Conservation (phyloP, 169 alveolate species). For the Cyclospora cayetanensis region DNA sequence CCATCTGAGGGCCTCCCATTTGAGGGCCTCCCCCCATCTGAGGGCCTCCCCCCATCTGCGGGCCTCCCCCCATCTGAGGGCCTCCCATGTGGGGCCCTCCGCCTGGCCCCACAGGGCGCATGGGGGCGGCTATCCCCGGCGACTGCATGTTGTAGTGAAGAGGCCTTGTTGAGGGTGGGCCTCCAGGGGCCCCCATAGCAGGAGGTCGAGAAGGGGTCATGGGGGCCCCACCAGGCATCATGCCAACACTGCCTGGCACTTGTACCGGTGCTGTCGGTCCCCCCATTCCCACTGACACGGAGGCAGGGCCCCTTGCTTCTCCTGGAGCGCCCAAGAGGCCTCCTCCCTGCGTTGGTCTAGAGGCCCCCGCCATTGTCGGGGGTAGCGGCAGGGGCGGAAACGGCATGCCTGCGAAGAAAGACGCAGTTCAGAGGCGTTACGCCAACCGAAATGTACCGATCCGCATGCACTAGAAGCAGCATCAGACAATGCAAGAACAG, state of each 20-base stretch:
- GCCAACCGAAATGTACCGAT: neutral
- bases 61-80: slow-evolving; percentile 6
- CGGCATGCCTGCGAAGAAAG: slow-evolving; percentile 40
- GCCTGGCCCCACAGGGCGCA: slow-evolving; percentile 18
- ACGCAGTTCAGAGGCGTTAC: neutral
- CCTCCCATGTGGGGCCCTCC: slow-evolving; percentile 23
- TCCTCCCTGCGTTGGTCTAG: neutral
- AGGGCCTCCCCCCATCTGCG: neutral
- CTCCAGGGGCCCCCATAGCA: neutral
- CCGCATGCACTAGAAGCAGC: neutral
- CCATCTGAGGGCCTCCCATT: neutral
- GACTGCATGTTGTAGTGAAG: slow-evolving; percentile 14
- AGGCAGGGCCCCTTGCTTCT: slow-evolving; percentile 1
- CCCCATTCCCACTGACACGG: slow-evolving; percentile 9
- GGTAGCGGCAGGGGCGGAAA: slow-evolving; percentile 59
- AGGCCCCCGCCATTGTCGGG: slow-evolving; percentile 13
- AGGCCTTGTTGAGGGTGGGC: neutral
- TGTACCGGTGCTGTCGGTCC: neutral
- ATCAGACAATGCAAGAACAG: neutral
- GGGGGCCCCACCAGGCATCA: slow-evolving; percentile 17
- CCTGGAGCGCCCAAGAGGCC: slow-evolving; percentile 47
- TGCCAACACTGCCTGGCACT: neutral
- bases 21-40: neutral
- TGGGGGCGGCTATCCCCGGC: neutral
- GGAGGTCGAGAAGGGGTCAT: slow-evolving; percentile 26